Evolutionary conservation across 805 yeast species (phyloP).

Genomic region (Metschnikowia corniflorae): DNA sequence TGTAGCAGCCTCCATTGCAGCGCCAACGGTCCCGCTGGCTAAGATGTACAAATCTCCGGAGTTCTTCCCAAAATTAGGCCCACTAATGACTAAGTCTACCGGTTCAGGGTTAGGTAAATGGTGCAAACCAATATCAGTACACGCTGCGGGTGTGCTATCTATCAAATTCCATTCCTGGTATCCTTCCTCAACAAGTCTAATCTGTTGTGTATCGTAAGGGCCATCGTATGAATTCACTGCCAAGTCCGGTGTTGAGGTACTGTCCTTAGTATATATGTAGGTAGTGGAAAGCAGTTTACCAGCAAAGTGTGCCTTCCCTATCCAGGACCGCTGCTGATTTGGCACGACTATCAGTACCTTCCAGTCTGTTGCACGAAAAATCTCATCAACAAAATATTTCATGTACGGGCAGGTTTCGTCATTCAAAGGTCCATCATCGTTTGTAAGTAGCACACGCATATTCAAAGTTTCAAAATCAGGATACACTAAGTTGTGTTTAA

Average conservation of each 20-base stretch:
- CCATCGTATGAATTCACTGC: slow-evolving; percentile 53
- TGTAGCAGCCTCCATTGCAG: slow-evolving; percentile 90
- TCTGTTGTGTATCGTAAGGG: slow-evolving; percentile 57
- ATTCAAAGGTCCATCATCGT: slow-evolving; percentile 94
- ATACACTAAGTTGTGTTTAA: too few species aligned
- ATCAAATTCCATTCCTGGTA: slow-evolving; percentile 80
- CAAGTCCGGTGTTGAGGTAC: slow-evolving; percentile 43
- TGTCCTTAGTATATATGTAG: slow-evolving; percentile 54
- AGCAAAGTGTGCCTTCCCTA: slow-evolving; percentile 94
- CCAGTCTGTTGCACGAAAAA: slow-evolving; percentile 71
- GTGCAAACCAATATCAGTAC: slow-evolving; percentile 85
- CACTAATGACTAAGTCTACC: slow-evolving; percentile 84
- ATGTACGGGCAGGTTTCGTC: slow-evolving; percentile 79
- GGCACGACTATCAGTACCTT: slow-evolving; percentile 82
- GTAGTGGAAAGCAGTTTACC: slow-evolving; percentile 60
- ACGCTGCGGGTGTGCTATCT: slow-evolving; percentile 95
- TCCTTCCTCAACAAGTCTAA: slow-evolving; percentile 29
- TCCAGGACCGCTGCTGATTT: slow-evolving; percentile 87
- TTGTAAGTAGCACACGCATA: slow-evolving; percentile 65
- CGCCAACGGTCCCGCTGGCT: slow-evolving; percentile 95
- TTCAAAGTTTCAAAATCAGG: background rate
- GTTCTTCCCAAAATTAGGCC: slow-evolving; percentile 95
- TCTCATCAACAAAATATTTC: slow-evolving; percentile 71
- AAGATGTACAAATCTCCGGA: slow-evolving; percentile 84
- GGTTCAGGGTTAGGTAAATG: slow-evolving; percentile 52